phyloP scores from a whole-genome alignment of 805 yeast species.

The Torulaspora franciscae region DNA sequence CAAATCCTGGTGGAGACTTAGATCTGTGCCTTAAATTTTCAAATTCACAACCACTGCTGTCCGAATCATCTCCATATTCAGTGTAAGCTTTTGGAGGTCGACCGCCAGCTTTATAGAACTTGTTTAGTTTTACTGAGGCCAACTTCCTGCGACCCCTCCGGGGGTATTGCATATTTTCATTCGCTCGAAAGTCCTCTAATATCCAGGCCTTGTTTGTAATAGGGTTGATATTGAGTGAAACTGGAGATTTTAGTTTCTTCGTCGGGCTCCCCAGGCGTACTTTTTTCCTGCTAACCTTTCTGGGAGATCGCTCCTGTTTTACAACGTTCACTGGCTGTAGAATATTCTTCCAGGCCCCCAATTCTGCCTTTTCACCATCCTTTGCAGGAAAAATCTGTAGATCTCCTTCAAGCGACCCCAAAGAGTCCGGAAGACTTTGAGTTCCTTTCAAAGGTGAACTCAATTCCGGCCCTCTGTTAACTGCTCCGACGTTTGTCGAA shows the following conservation, averaged over 20 bases:
- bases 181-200: constrained; percentile 33
- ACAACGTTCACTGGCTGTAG: not conserved
- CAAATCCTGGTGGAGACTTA: constrained; percentile 55
- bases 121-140: constrained; percentile 13
- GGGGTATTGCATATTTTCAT: constrained; percentile 14
- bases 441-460: constrained; percentile 15
- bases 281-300: constrained; percentile 1
- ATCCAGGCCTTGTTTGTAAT: constrained; percentile 32
- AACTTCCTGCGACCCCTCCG: constrained; percentile 15
- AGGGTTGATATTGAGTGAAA: constrained; percentile 27
- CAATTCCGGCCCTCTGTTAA: constrained; percentile 7
- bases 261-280: constrained; percentile 1
- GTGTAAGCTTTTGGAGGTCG: constrained; percentile 10
- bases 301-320: not conserved
- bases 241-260: not conserved
- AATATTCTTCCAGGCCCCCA: not conserved
- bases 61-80: constrained; percentile 8
- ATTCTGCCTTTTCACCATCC: not conserved
- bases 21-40: constrained; percentile 36
- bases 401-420: constrained; percentile 1
- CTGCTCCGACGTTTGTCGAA: not conserved
- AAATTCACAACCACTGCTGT: constrained; percentile 24
- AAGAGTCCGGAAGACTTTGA: constrained; percentile 9
- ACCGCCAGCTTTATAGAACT: constrained; percentile 22
- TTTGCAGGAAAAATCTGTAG: not conserved